Conservation (phyloP, 2,329 filamentous ascomycete genomes). For the Pseudogymnoascus sp. region DNA sequence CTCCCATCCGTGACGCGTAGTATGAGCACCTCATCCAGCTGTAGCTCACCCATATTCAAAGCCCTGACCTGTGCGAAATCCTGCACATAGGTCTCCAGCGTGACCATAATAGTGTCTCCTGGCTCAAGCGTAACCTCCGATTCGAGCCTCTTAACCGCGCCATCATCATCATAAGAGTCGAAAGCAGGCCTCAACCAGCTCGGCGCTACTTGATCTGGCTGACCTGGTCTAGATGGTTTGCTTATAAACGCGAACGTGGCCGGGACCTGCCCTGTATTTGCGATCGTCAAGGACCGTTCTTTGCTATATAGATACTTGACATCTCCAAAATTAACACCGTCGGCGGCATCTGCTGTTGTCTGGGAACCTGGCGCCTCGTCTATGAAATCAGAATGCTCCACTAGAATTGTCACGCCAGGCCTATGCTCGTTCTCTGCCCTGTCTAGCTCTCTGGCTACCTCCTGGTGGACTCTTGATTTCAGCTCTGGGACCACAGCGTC, state of each 20-base stretch:
- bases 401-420: conserved; percentile 74
- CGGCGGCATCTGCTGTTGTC: conserved; percentile 30
- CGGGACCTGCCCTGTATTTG: conserved; percentile 80
- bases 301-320: conserved; percentile 64
- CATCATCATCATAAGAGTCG: conserved; percentile 36
- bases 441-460: conserved; percentile 83
- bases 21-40: conserved; percentile 80
- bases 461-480: conserved; percentile 75
- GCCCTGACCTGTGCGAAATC: conserved; percentile 57
- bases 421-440: conserved; percentile 86
- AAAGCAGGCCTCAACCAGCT: conserved; percentile 69
- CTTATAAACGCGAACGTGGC: conserved; percentile 78
- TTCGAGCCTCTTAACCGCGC: conserved; percentile 18
- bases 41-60: conserved; percentile 62
- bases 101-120: conserved; percentile 70
- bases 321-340: conserved; percentile 70
- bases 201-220: conserved; percentile 39
- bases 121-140: conserved; percentile 64
- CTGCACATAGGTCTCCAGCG: conserved; percentile 62
- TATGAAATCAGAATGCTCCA: conserved; percentile 52
- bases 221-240: conserved; percentile 49
- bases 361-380: conserved; percentile 21
- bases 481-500: conserved; percentile 80
- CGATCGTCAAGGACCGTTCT: conserved; percentile 68
- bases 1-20: conserved; percentile 76